phyloP scores from a whole-genome alignment of 1,284 basidiomycete genomes.

The Nidula niveotomentosa region DNA sequence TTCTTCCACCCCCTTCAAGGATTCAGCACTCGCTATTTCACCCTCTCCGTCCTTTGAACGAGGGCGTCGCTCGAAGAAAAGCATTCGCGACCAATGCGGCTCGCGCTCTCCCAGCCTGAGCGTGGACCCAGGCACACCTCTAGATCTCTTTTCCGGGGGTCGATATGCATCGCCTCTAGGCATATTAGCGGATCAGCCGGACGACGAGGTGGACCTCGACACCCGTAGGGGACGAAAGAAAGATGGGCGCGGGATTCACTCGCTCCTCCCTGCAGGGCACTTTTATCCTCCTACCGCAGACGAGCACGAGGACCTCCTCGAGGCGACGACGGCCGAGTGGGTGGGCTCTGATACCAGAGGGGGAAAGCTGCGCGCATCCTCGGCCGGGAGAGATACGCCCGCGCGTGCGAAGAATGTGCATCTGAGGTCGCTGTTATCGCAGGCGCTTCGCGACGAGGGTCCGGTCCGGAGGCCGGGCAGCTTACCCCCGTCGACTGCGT shows the following conservation, averaged over 20 bases:
- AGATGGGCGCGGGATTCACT: conserved; percentile 5
- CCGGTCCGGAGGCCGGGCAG: neutral
- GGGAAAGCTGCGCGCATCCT: neutral
- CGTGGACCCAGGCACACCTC: conserved; percentile 35
- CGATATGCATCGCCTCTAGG: conserved; percentile 8
- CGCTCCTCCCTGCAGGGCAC: conserved; percentile 2
- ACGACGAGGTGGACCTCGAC: conserved; percentile 12
- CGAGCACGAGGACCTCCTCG: conserved; percentile 15
- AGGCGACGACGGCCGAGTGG: conserved; percentile 12
- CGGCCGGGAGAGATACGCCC: neutral
- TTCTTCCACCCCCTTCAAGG: conserved; percentile 21
- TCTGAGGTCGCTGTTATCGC: neutral
- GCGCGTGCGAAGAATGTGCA: neutral
- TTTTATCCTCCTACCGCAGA: neutral
- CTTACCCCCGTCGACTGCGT: neutral
- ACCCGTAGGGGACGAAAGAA: conserved; percentile 16
- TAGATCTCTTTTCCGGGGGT: conserved; percentile 16
- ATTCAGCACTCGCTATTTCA: conserved; percentile 25
- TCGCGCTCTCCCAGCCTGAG: conserved; percentile 41
- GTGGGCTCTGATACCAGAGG: neutral
- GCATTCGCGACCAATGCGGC: conserved; percentile 2
- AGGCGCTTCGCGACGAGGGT: neutral
- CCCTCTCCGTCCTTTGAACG: conserved; percentile 29
- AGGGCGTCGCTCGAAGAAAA: conserved; percentile 35
- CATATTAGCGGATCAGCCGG: conserved; percentile 2